These are phyloP conservation scores for Berberis thunbergii DNA, from an alignment of 164 flowering plant species.

Conservation along the genomic window DNA sequence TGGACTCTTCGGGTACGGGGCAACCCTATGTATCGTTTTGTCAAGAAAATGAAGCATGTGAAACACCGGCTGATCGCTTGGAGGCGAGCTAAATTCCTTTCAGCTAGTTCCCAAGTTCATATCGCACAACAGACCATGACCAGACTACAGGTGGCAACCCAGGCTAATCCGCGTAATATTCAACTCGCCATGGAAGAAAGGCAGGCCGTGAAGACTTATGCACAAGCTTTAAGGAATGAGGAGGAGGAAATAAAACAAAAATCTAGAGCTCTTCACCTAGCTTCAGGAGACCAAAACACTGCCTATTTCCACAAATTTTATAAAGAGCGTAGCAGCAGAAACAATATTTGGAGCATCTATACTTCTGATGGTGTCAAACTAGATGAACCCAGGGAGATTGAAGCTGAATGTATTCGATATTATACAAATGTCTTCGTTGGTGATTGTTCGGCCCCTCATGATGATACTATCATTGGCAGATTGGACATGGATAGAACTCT, in stretches of 20 bases:
- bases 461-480: too few relatives aligned
- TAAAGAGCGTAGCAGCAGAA: neutral
- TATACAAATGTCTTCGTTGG: neutral
- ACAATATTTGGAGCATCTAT: neutral
- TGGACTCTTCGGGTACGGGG: neutral
- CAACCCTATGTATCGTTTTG: neutral
- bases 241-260: neutral
- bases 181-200: neutral
- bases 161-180: neutral
- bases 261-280: neutral
- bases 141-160: neutral
- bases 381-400: neutral
- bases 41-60: neutral
- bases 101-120: neutral
- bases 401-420: neutral
- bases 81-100: neutral
- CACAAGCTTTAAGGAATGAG: neutral
- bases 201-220: too few relatives aligned
- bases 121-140: neutral
- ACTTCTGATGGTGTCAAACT: neutral
- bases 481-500: too few relatives aligned
- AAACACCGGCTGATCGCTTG: neutral
- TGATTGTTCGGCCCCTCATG: too few relatives aligned
- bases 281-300: neutral
- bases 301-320: neutral